Evolutionary conservation across 1,284 basidiomycete genomes (phyloP), one percentile per base, ranked within the genome.

Genomic region (Ceratobasidium sp.): DNA sequence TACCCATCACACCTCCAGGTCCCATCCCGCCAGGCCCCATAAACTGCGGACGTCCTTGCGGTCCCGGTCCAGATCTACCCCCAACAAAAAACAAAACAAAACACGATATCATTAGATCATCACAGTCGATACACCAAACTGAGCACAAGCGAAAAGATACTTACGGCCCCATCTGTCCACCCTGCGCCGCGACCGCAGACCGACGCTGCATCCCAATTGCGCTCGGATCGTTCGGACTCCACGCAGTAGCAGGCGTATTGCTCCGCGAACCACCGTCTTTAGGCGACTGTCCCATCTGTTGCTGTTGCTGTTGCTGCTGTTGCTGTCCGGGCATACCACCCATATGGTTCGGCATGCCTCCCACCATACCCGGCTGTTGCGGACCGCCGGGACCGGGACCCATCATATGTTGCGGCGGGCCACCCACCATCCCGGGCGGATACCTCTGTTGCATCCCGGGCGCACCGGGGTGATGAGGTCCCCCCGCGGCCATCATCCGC

Each of bases 81-180:
- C 46, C 15, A 13, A n/a, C 23, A 26, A 72, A 60, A 53, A 70
- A 40, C 66, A 55, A 26, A 26, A 60, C n/a, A 72, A 75, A 53
- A 23, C 42, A 23, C 23, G 13, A 75, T 73, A 61, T 39, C 40
- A 73, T 73, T 49, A 73, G 56, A 42, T 61, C 46, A 56, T 7
- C 23, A 44, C 5, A n/a, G 55, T 63, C 44, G 40, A 46, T 63
- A 58, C 42, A 73, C 70, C n/a, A 28, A 3, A 46, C 44, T 7
- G 49, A 68, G n/a, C n/a, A n/a, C n/a, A 33, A 68, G 39, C 46
- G 44, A 49, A 55, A 49, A 75, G 49, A 49, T 44, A 73, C 72
- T 75, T 66, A 75, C 72, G 72, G 72, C 42, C 72, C 72, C 56
- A 66, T 55, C 40, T 75, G 72, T 28, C 72, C 72, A 15, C 72